A percentile compares a stretch with the other conserved stretches of the same genome.
Evolutionary conservation across 2,329 filamentous ascomycete genomes (phyloP).

Genomic region (Calonectria honghensis): DNA sequence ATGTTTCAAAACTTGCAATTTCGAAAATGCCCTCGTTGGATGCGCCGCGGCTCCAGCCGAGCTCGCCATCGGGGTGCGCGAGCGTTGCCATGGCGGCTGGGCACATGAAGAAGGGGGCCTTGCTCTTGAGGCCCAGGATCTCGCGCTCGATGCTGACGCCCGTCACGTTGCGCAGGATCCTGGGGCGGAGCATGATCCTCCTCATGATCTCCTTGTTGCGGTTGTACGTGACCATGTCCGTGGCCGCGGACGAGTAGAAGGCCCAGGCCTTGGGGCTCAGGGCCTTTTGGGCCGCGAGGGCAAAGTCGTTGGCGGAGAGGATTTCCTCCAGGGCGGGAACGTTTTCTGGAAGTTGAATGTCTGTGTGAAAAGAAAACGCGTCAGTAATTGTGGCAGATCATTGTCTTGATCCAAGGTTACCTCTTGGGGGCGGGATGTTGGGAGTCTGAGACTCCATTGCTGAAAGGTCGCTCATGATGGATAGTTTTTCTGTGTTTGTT

Average conservation of each 20-base stretch:
- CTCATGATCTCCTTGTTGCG: slow-evolving; percentile 74
- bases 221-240: slow-evolving; percentile 74
- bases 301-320: slow-evolving; percentile 72
- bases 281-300: slow-evolving; percentile 71
- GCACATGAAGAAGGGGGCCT: slow-evolving; percentile 77
- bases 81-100: slow-evolving; percentile 79
- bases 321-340: slow-evolving; percentile 50
- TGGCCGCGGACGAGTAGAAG: slow-evolving; percentile 80
- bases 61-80: slow-evolving; percentile 79
- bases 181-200: slow-evolving; percentile 75
- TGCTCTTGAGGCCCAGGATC: slow-evolving; percentile 71
- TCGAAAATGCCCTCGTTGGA: slow-evolving; percentile 54
- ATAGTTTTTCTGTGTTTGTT: neutral
- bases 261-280: slow-evolving; percentile 80
- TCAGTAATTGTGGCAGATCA: neutral
- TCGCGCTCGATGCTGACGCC: slow-evolving; percentile 68
- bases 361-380: slow-evolving; percentile 10
- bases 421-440: slow-evolving; percentile 52
- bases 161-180: slow-evolving; percentile 74
- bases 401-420: slow-evolving; percentile 32
- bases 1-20: slow-evolving; percentile 43
- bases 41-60: slow-evolving; percentile 55
- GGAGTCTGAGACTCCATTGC: slow-evolving; percentile 55
- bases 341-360: slow-evolving; percentile 40
- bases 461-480: slow-evolving; percentile 53